Percentiles rank a stretch among this genome's conserved stretches.
Evolutionary conservation across 169 alveolate genomes (phyloP).

Genomic region (Eimeria sp.): DNA sequence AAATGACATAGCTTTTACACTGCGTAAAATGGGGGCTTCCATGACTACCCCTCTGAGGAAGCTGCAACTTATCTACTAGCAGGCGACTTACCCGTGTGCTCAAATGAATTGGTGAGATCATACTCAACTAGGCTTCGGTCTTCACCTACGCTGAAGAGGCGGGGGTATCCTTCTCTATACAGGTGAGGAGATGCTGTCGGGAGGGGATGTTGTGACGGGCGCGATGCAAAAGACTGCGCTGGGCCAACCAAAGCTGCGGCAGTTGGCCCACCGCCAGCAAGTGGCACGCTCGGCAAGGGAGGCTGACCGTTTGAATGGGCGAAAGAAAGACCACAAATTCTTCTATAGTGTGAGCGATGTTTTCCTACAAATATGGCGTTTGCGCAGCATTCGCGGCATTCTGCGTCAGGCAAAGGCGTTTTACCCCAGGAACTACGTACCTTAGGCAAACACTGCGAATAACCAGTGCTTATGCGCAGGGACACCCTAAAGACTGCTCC

Average conservation of each 20-base stretch:
- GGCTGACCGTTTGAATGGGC: constrained; percentile 46
- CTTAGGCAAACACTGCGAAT: not conserved
- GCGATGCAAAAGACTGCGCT: constrained; percentile 44
- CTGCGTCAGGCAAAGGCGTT: not conserved
- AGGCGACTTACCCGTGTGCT: constrained; percentile 71
- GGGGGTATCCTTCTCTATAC: constrained; percentile 40
- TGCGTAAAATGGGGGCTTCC: not conserved
- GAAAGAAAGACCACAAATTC: constrained; percentile 80
- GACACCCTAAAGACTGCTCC: not conserved
- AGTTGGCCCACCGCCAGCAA: constrained; percentile 4
- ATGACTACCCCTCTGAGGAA: not conserved
- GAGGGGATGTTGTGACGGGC: constrained; percentile 61
- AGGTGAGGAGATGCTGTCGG: constrained; percentile 51
- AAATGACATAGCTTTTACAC: not conserved
- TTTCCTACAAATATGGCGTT: constrained; percentile 51
- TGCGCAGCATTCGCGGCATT: not conserved
- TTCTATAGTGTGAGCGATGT: constrained; percentile 82
- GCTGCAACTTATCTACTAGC: not conserved
- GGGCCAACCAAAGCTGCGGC: constrained; percentile 41
- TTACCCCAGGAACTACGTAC: not conserved
- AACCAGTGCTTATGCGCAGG: not conserved
- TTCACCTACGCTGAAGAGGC: constrained; percentile 84
- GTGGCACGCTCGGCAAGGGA: constrained; percentile 13
- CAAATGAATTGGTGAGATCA: constrained; percentile 74
- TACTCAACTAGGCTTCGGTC: constrained; percentile 83